phyloP scores from a whole-genome alignment of 176 grass and related monocot genomes.

The Tuctoria greenei region DNA sequence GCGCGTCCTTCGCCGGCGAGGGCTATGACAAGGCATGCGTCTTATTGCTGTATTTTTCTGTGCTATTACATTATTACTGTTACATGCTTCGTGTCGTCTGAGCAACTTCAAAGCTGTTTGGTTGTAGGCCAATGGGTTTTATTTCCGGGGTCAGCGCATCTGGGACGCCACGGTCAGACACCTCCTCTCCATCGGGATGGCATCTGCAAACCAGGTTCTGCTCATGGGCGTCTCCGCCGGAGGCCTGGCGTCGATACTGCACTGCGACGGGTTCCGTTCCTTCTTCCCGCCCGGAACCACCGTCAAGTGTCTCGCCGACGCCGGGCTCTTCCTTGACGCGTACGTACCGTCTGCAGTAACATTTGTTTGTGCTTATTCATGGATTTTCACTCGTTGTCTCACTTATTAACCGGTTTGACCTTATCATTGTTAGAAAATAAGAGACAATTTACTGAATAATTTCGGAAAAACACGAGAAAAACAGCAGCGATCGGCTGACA shows the following conservation, averaged over 20 bases:
- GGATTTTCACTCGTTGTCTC: too few species aligned
- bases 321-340: conserved; percentile 82
- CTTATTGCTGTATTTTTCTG: too few species aligned
- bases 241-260: conserved; percentile 63
- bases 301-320: conserved; percentile 92
- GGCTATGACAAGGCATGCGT: conserved; percentile 63
- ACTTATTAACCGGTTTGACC: neutral
- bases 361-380: too few species aligned
- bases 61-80: too few species aligned
- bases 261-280: conserved; percentile 73
- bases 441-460: too few species aligned
- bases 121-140: conserved; percentile 28
- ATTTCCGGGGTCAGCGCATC: conserved; percentile 84
- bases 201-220: conserved; percentile 49
- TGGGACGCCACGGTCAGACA: conserved; percentile 64
- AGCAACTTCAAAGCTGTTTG: too few species aligned
- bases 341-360: conserved; percentile 17
- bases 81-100: too few species aligned
- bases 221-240: conserved; percentile 84
- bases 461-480: too few species aligned
- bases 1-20: conserved; percentile 77
- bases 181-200: conserved; percentile 76
- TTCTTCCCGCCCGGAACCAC: conserved; percentile 41
- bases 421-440: too few species aligned
- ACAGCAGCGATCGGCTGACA: too few species aligned